phyloP scores from a whole-genome alignment of 139 green algal species.

The Spirogloea muscicola region DNA sequence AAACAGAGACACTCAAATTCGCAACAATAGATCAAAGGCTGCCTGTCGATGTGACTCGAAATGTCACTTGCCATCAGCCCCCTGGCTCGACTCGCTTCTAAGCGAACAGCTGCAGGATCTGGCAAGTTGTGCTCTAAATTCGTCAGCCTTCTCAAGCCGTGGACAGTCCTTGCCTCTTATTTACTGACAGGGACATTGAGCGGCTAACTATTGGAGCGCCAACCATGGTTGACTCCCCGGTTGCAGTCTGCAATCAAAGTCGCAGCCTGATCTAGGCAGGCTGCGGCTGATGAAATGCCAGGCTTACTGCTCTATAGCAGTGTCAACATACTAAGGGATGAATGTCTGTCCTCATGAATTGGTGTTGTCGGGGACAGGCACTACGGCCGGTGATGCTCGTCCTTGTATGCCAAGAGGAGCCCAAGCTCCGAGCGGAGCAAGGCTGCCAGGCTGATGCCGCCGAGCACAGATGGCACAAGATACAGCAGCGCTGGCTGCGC shows the following conservation, averaged over 20 bases:
- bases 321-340: neutral
- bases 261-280: neutral
- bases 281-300: neutral
- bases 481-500: neutral
- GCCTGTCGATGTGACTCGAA: no score
- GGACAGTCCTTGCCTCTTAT: no score
- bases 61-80: no score
- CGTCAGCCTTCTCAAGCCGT: no score
- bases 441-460: neutral
- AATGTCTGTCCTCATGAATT: neutral
- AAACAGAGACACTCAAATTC: neutral
- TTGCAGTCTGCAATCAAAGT: neutral
- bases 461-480: constrained; percentile 21
- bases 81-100: no score
- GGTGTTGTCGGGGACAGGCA: neutral
- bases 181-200: no score
- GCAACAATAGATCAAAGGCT: no score
- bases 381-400: neutral
- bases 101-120: no score
- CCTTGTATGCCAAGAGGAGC: constrained; percentile 4
- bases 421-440: neutral
- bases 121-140: no score
- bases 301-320: neutral
- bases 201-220: neutral
- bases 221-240: neutral